Conservation (phyloP, 108 stramenopile genomes). For the Nitzschia sp. region DNA sequence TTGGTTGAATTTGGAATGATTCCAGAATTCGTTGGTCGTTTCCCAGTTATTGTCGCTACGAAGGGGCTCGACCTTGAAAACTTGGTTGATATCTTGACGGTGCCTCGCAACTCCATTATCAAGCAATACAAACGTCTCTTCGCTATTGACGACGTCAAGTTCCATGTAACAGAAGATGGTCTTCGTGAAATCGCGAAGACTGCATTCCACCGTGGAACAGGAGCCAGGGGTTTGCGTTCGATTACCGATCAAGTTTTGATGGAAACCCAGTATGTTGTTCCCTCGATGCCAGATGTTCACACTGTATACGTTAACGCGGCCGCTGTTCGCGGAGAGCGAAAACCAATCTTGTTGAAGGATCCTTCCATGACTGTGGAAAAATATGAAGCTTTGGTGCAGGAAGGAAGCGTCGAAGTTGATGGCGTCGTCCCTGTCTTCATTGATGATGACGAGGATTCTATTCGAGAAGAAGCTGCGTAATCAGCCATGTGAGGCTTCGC, state of each 20-base stretch:
- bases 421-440: constrained; percentile 53
- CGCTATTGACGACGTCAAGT: constrained; percentile 92
- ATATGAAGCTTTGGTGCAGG: constrained; percentile 63
- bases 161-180: constrained; percentile 93
- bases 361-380: constrained; percentile 74
- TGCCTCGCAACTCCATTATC: constrained; percentile 94
- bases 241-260: constrained; percentile 93
- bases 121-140: constrained; percentile 96
- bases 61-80: constrained; percentile 87
- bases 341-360: constrained; percentile 80
- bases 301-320: constrained; percentile 94
- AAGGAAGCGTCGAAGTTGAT: constrained; percentile 54
- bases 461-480: constrained; percentile 57
- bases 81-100: constrained; percentile 93
- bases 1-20: constrained; percentile 95
- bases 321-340: constrained; percentile 83
- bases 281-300: constrained; percentile 82
- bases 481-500: background rate
- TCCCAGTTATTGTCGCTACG: constrained; percentile 96
- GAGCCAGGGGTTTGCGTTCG: constrained; percentile 93
- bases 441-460: constrained; percentile 47
- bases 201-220: constrained; percentile 91
- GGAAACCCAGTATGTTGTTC: constrained; percentile 94
- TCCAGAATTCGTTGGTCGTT: constrained; percentile 97
- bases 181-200: constrained; percentile 86